Evolutionary conservation across 805 yeast genomes (phyloP).

Genomic region (Danielia oregonensis): DNA sequence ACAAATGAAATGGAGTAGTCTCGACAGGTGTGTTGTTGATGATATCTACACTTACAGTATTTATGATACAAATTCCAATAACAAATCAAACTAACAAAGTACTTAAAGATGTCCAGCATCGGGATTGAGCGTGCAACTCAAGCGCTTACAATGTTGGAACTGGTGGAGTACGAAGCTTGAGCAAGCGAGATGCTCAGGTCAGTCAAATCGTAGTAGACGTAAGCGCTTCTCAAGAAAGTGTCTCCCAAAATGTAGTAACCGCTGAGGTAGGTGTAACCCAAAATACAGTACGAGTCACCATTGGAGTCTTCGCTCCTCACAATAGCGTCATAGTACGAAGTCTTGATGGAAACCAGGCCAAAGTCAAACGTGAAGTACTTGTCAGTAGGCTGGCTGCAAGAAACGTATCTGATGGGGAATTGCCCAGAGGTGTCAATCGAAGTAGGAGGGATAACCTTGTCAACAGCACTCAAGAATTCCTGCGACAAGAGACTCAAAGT

Average conservation of each 20-base stretch:
- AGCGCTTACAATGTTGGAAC: conserved; percentile 9
- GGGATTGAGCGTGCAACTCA: too few species aligned
- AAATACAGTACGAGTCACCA: conserved; percentile 8
- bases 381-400: conserved; percentile 13
- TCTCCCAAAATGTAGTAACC: conserved; percentile 13
- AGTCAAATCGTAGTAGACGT: conserved; percentile 14
- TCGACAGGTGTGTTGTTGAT: too few species aligned
- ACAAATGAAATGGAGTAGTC: too few species aligned
- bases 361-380: conserved; percentile 10
- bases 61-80: too few species aligned
- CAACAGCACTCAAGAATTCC: conserved; percentile 5
- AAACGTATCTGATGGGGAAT: conserved; percentile 6
- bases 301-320: too few species aligned
- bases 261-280: conserved; percentile 9
- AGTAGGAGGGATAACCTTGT: conserved; percentile 4
- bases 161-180: conserved; percentile 9
- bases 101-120: too few species aligned
- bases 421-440: background rate
- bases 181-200: conserved; percentile 13
- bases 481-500: conserved; percentile 9
- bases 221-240: conserved; percentile 16
- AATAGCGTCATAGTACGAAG: conserved; percentile 10
- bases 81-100: too few species aligned
- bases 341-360: conserved; percentile 7
- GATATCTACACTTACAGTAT: too few species aligned